phyloP scores from a whole-genome alignment of 768 basidiomycete species.

The Steccherinum ochraceum region DNA sequence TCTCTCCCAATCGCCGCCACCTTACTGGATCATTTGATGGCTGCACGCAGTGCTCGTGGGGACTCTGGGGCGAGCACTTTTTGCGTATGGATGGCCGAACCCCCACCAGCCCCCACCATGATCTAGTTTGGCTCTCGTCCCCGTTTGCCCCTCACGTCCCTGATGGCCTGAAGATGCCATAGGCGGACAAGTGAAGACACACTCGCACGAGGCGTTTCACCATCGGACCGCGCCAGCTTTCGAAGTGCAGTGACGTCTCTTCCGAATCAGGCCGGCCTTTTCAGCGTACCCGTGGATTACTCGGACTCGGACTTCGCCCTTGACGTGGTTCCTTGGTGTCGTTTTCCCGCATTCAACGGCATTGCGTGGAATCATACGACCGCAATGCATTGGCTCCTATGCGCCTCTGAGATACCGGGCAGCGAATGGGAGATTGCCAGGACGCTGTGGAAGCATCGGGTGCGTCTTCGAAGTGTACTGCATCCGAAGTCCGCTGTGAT shows the following conservation, averaged over 20 bases:
- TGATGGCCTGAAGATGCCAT: not conserved
- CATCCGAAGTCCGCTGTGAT: not conserved
- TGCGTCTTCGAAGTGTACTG: not conserved
- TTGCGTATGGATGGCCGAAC: too few relatives aligned
- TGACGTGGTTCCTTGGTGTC: not conserved
- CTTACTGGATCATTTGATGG: too few relatives aligned
- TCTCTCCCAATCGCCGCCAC: not conserved
- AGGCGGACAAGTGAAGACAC: not conserved
- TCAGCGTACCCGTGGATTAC: not conserved
- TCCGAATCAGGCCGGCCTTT: not conserved
- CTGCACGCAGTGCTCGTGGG: too few relatives aligned
- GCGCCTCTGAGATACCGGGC: not conserved
- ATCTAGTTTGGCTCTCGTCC: not conserved
- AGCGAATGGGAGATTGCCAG: not conserved
- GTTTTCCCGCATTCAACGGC: not conserved
- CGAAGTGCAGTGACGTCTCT: not conserved
- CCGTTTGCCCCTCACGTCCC: not conserved
- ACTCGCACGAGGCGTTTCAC: not conserved
- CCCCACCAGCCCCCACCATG: not conserved
- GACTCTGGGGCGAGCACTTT: too few relatives aligned
- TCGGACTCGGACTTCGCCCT: not conserved
- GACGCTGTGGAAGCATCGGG: not conserved
- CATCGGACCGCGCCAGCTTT: not conserved
- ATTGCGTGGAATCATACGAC: not conserved
- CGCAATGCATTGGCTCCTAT: not conserved